phyloP scores from a whole-genome alignment of 257 asterid species.

The Solanum bulbocastanum region DNA sequence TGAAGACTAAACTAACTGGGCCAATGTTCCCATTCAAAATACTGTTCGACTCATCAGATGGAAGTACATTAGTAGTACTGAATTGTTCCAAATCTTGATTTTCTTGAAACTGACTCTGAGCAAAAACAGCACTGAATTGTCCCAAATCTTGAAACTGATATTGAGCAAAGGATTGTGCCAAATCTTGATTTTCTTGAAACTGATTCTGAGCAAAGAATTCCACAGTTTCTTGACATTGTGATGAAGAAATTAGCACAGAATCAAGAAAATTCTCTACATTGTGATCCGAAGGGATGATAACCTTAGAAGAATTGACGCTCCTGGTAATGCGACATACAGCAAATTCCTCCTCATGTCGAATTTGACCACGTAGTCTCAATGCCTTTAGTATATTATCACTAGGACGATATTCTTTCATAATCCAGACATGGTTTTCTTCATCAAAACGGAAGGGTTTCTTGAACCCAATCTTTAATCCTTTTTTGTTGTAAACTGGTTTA shows the following conservation, averaged over 20 bases:
- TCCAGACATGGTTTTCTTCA: neutral
- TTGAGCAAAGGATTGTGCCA: no score
- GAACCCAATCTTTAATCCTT: neutral
- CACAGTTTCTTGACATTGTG: neutral
- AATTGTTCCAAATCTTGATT: neutral
- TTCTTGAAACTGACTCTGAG: neutral
- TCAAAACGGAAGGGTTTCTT: neutral
- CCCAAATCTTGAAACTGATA: no score
- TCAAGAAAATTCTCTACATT: neutral
- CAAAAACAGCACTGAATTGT: no score
- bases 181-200: neutral
- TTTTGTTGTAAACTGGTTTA: neutral
- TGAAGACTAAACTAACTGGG: no score
- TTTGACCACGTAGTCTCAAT: neutral
- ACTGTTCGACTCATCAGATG: no score
- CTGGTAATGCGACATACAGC: neutral
- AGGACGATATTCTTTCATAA: neutral
- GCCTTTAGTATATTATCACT: neutral
- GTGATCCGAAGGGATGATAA: neutral
- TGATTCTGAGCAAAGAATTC: no score
- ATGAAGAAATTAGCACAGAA: neutral
- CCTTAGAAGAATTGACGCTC: neutral
- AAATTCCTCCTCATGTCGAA: neutral
- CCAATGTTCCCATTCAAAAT: no score
- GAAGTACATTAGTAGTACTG: no score